Conservation (phyloP, 75 land plant species). For the Selaginella tamariscina region DNA sequence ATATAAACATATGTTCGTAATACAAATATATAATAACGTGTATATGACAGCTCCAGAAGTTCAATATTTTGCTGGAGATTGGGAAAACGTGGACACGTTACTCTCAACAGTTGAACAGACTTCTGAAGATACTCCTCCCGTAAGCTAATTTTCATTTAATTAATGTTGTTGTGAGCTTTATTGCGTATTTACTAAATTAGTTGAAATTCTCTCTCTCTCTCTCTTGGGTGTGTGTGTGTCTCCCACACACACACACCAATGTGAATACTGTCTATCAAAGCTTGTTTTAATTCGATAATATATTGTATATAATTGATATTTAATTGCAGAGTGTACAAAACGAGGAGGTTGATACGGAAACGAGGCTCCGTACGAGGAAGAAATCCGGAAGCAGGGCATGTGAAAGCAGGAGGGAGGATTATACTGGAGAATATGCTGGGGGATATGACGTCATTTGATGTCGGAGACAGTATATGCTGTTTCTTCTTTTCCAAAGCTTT, state of each 20-base stretch:
- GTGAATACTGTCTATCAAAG: too few species aligned
- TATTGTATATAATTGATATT: too few species aligned
- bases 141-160: too few species aligned
- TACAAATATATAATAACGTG: too few species aligned
- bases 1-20: too few species aligned
- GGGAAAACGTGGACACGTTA: slow-evolving; percentile 58
- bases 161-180: too few species aligned
- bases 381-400: slow-evolving; percentile 32
- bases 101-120: slow-evolving; percentile 18
- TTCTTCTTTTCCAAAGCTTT: slow-evolving; percentile 50
- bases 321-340: too few species aligned
- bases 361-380: slow-evolving; percentile 3
- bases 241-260: too few species aligned
- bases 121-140: not conserved
- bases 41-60: slow-evolving; percentile 28
- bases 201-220: too few species aligned
- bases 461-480: slow-evolving; percentile 86
- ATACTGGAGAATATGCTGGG: slow-evolving; percentile 18
- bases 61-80: slow-evolving; percentile 91
- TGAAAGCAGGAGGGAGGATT: slow-evolving; percentile 21
- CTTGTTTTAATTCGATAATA: too few species aligned
- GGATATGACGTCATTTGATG: slow-evolving; percentile 95
- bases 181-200: too few species aligned
- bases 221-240: too few species aligned
- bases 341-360: not conserved